Evolutionary conservation across 768 basidiomycete species (phyloP).

Genomic region (Boletellus emodensis): DNA sequence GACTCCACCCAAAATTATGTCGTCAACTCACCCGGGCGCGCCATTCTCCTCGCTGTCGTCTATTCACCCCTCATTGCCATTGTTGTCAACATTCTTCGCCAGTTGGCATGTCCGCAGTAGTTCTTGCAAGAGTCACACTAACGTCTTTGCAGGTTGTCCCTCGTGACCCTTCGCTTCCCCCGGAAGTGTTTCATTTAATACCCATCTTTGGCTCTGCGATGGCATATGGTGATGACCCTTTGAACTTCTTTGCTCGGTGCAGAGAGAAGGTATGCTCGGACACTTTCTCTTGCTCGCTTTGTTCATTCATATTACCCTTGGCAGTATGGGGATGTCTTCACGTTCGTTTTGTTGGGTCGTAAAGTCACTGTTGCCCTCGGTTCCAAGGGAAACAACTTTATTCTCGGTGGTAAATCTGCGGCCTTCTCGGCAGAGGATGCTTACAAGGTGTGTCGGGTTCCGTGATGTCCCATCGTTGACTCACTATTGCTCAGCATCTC

Average conservation of each 20-base stretch:
- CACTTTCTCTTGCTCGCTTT: background rate
- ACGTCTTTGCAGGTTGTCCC: conserved; percentile 53
- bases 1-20: conserved; percentile 19
- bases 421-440: conserved; percentile 95
- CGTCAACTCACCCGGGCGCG: conserved; percentile 21
- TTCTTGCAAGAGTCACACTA: background rate
- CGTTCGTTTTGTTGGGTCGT: conserved; percentile 86
- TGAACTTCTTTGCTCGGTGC: conserved; percentile 79
- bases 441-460: conserved; percentile 61
- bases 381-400: conserved; percentile 88
- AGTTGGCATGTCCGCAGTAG: conserved; percentile 53
- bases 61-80: conserved; percentile 68
- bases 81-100: conserved; percentile 70
- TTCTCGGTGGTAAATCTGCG: conserved; percentile 90
- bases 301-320: background rate
- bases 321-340: conserved; percentile 96
- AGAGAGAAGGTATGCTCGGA: conserved; percentile 64
- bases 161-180: conserved; percentile 69
- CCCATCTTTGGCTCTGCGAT: conserved; percentile 89
- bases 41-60: conserved; percentile 43
- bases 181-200: conserved; percentile 89
- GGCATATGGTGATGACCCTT: conserved; percentile 87
- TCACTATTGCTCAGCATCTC: conserved; percentile 53
- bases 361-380: conserved; percentile 89
- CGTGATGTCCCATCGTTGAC: background rate